Evolutionary conservation across 768 basidiomycete genomes (phyloP).

Genomic region (Cystoderma amianthinum): DNA sequence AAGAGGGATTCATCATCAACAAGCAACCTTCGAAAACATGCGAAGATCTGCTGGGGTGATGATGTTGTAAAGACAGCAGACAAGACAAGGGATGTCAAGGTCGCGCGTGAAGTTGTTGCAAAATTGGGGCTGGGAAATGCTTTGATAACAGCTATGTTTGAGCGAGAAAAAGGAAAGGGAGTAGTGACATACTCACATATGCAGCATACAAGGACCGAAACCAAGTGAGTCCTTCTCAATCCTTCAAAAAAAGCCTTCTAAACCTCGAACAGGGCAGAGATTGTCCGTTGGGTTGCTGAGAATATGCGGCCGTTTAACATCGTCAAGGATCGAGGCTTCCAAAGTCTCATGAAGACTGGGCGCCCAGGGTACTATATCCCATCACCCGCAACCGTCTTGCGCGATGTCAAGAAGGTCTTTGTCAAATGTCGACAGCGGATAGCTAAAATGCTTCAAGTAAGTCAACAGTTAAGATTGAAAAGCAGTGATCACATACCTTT

Average conservation of each 20-base stretch:
- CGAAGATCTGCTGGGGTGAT: conserved; percentile 22
- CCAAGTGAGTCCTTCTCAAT: conserved; percentile 9
- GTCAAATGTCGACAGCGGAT: conserved; percentile 8
- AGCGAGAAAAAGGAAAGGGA: conserved; percentile 17
- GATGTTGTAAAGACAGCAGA: conserved; percentile 10
- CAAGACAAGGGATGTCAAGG: conserved; percentile 2
- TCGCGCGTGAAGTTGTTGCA: conserved; percentile 4
- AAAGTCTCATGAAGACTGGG: conserved; percentile 21
- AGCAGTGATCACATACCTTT: not conserved
- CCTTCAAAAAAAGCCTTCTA: not conserved
- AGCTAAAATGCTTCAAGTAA: conserved; percentile 13
- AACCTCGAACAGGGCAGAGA: conserved; percentile 12
- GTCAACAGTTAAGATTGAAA: not conserved
- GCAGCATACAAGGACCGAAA: conserved; percentile 15
- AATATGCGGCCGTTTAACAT: conserved; percentile 24
- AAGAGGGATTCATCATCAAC: conserved; percentile 19
- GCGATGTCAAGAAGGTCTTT: conserved; percentile 24
- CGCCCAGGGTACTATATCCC: conserved; percentile 23
- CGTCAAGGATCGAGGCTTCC: conserved; percentile 23
- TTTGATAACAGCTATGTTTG: conserved; percentile 20
- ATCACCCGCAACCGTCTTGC: conserved; percentile 17
- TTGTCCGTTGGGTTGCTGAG: conserved; percentile 29
- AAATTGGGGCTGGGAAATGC: conserved; percentile 7
- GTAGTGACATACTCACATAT: conserved; percentile 20
- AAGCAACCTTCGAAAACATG: conserved; percentile 21